Evolutionary conservation across 2,329 filamentous ascomycete species (phyloP).

Genomic region (Sclerotinia sclerotiorum): DNA sequence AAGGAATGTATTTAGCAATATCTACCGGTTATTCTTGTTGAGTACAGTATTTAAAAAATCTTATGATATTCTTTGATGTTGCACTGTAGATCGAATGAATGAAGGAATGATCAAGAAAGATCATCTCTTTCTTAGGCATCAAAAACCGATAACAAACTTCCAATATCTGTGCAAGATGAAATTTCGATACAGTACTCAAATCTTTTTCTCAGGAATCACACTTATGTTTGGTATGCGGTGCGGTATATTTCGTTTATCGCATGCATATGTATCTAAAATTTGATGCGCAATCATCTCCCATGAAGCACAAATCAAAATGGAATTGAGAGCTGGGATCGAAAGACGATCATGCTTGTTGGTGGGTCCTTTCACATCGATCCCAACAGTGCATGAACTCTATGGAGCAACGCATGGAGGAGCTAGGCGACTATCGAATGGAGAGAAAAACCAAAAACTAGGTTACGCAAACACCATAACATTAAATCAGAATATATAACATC

Average conservation of each 20-base stretch:
- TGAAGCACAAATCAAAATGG: background rate
- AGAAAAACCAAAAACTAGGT: background rate
- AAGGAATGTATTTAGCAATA: background rate
- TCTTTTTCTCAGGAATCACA: no score
- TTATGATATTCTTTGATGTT: background rate
- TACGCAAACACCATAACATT: background rate
- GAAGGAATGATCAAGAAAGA: background rate
- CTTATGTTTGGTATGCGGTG: conserved; percentile 1
- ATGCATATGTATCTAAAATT: background rate
- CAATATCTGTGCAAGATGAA: background rate
- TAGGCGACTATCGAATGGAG: background rate
- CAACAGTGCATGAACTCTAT: conserved; percentile 7
- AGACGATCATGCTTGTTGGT: conserved; percentile 4
- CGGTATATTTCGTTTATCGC: background rate
- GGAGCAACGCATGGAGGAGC: background rate
- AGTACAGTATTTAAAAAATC: background rate
- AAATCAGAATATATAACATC: background rate
- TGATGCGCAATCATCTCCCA: background rate
- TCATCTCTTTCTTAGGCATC: no score
- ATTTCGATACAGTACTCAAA: background rate
- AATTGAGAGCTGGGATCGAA: conserved; percentile 3
- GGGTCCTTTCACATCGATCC: background rate
- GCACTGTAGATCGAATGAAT: background rate
- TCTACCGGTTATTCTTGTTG: no score
- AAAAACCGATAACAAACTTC: background rate